phyloP scores from a whole-genome alignment of 768 basidiomycete species.

The Daedalea quercina region DNA sequence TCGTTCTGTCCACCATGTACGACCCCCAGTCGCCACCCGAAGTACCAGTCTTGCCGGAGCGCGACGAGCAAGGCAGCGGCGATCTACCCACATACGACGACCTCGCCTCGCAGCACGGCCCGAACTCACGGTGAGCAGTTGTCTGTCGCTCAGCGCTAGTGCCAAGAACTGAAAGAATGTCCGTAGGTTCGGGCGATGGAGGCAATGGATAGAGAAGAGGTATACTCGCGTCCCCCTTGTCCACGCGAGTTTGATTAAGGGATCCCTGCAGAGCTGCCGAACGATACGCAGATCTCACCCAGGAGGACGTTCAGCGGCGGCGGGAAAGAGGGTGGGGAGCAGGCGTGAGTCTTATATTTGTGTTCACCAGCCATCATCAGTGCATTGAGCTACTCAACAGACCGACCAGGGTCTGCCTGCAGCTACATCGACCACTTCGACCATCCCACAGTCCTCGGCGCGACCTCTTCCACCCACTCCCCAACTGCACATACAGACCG shows the following conservation, averaged over 20 bases:
- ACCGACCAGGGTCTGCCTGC: not conserved
- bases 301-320: conserved; percentile 49
- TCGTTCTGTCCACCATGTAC: conserved; percentile 3
- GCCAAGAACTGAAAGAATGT: not conserved
- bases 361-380: not conserved
- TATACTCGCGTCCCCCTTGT: conserved; percentile 19
- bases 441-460: not conserved
- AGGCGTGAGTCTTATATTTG: conserved; percentile 23
- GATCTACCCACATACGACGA: conserved; percentile 77
- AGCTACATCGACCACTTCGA: not conserved
- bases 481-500: conserved; percentile 19
- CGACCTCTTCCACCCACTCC: conserved; percentile 1
- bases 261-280: conserved; percentile 65
- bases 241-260: conserved; percentile 3
- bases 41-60: conserved; percentile 26
- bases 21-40: conserved; percentile 3
- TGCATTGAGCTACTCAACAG: not conserved
- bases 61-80: conserved; percentile 38
- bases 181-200: conserved; percentile 77
- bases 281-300: conserved; percentile 60
- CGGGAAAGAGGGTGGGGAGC: conserved; percentile 69
- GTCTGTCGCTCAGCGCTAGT: not conserved
- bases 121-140: conserved; percentile 65
- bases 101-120: conserved; percentile 67
- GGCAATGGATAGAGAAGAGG: conserved; percentile 87